Evolutionary conservation across 164 flowering plant genomes (phyloP).

Genomic region (Akebia trifoliata): DNA sequence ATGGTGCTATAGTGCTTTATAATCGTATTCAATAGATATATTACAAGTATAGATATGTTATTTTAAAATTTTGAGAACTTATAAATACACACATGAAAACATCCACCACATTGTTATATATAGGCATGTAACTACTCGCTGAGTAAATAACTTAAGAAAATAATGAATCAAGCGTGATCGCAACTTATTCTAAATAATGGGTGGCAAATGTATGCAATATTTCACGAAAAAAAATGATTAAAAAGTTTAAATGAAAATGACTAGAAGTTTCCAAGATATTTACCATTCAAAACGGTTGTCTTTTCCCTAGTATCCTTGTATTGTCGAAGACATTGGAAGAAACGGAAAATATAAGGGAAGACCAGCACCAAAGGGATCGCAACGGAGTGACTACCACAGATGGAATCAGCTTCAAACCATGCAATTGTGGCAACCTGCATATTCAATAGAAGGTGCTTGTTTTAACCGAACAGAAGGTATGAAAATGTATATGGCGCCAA

Average conservation of each 20-base stretch:
- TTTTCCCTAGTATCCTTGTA: slow-evolving; percentile 87
- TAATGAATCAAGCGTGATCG: background rate
- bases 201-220: background rate
- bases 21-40: too few species aligned
- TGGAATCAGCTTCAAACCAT: slow-evolving; percentile 99
- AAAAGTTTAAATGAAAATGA: too few species aligned
- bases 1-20: too few species aligned
- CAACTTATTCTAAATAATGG: background rate
- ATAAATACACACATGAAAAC: too few species aligned
- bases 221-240: too few species aligned
- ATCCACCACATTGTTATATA: too few species aligned
- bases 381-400: slow-evolving; percentile 93
- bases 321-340: slow-evolving; percentile 93
- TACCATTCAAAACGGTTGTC: slow-evolving; percentile 76
- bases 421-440: slow-evolving; percentile 95
- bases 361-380: slow-evolving; percentile 90
- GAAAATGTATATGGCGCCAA: too few species aligned
- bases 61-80: too few species aligned
- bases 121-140: too few species aligned
- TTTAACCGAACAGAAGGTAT: too few species aligned
- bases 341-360: slow-evolving; percentile 75
- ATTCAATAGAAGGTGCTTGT: background rate
- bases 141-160: too few species aligned
- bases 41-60: too few species aligned
- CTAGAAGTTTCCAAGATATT: background rate